Percentiles rank a stretch among this genome's conserved stretches.
Evolutionary conservation across 192 early-diverging fungal species (phyloP).

Genomic region (Entomortierella parvispora): DNA sequence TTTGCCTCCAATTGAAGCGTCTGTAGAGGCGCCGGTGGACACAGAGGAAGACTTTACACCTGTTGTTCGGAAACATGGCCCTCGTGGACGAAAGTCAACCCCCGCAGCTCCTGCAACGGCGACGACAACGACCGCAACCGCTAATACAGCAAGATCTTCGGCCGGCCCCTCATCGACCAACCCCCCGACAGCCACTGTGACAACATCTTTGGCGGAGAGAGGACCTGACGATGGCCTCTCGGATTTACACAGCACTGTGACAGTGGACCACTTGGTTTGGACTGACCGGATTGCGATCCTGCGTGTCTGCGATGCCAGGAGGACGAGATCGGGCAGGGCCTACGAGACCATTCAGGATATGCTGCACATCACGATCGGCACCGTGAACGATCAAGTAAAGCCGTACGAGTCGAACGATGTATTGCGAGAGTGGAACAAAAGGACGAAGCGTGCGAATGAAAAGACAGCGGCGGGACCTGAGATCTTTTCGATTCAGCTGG

Average conservation of each 20-base stretch:
- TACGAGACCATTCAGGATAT: constrained; percentile 16
- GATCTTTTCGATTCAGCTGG: constrained; percentile 30
- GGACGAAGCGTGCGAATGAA: neutral
- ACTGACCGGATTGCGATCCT: constrained; percentile 51
- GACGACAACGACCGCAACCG: too few relatives aligned
- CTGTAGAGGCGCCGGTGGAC: too few relatives aligned
- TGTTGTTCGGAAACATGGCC: too few relatives aligned
- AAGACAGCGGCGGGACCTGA: neutral
- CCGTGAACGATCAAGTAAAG: constrained; percentile 47
- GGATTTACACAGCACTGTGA: constrained; percentile 38
- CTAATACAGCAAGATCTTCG: too few relatives aligned
- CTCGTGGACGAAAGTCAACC: too few relatives aligned
- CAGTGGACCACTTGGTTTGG: constrained; percentile 64
- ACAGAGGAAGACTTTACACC: too few relatives aligned
- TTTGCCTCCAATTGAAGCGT: too few relatives aligned
- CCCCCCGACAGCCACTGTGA: too few relatives aligned
- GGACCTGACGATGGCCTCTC: neutral
- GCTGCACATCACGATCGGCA: constrained; percentile 59
- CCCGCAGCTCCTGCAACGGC: too few relatives aligned
- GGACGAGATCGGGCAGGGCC: constrained; percentile 5
- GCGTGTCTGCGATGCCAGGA: constrained; percentile 21
- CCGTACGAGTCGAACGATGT: constrained; percentile 49
- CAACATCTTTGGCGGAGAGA: too few relatives aligned
- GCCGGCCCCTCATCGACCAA: too few relatives aligned
- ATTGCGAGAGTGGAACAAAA: constrained; percentile 22